Evolutionary conservation across 108 stramenopile species (phyloP).

Genomic region (Thalassiosira profunda): DNA sequence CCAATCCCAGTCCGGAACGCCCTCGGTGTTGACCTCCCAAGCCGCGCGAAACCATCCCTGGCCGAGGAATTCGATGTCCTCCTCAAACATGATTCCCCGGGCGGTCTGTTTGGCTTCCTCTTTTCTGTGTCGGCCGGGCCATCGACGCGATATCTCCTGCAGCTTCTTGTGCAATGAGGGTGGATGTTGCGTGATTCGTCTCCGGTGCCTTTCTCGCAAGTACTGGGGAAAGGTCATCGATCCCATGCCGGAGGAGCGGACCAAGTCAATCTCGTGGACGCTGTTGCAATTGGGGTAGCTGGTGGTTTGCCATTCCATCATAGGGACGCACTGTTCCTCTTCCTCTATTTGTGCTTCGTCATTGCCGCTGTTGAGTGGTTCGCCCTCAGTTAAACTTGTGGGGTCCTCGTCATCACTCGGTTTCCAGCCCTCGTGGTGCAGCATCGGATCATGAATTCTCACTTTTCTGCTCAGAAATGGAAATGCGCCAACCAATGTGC

Average conservation of each 20-base stretch:
- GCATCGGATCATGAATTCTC: constrained; percentile 8
- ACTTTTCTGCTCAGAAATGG: no score
- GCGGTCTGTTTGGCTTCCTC: constrained; percentile 29
- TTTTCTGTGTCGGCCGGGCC: constrained; percentile 7
- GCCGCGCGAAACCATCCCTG: constrained; percentile 88
- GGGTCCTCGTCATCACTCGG: no score
- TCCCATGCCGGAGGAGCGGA: constrained; percentile 30
- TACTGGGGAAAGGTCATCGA: constrained; percentile 14
- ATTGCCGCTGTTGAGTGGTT: not conserved
- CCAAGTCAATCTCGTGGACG: constrained; percentile 73
- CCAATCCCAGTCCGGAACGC: constrained; percentile 23
- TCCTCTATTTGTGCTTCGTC: not conserved
- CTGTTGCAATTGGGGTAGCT: constrained; percentile 76
- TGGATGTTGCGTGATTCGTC: constrained; percentile 25
- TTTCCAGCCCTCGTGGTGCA: constrained; percentile 1
- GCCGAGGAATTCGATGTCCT: constrained; percentile 62
- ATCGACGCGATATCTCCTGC: not conserved
- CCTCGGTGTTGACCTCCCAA: constrained; percentile 57
- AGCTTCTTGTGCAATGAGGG: not conserved
- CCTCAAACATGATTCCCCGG: constrained; percentile 26
- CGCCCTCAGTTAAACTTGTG: no score
- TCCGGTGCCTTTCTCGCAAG: not conserved
- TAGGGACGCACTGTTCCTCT: constrained; percentile 69
- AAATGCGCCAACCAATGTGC: no score
- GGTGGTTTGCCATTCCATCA: constrained; percentile 73